Conservation (phyloP, 805 yeast genomes). For the Metschnikowia kunwiensis region DNA sequence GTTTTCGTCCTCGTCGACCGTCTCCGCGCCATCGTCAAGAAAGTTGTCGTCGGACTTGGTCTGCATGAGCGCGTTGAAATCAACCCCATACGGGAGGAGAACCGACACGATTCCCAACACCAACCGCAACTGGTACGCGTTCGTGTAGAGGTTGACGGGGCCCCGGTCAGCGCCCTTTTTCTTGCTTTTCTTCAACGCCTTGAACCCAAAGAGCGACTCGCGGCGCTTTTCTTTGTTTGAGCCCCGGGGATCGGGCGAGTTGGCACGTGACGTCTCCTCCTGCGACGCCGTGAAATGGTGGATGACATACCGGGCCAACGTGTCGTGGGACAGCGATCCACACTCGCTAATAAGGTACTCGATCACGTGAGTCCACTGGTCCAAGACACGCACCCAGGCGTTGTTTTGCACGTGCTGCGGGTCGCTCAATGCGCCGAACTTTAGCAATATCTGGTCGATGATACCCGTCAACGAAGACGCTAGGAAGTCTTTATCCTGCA, state of each 20-base stretch:
- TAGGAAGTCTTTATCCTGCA: constrained; percentile 37
- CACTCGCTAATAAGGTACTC: constrained; percentile 34
- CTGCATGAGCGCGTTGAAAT: constrained; percentile 26
- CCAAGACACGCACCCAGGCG: constrained; percentile 29
- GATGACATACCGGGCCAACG: constrained; percentile 30
- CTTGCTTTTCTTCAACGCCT: constrained; percentile 18
- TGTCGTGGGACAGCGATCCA: constrained; percentile 38
- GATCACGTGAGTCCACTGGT: constrained; percentile 29
- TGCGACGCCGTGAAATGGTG: constrained; percentile 24
- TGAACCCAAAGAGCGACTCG: constrained; percentile 28
- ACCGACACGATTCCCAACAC: constrained; percentile 29
- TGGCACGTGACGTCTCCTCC: constrained; percentile 4
- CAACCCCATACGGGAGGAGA: constrained; percentile 36
- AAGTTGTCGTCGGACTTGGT: constrained; percentile 8
- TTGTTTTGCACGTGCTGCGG: constrained; percentile 30
- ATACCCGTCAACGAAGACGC: constrained; percentile 26
- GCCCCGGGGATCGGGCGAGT: constrained; percentile 2
- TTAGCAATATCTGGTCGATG: constrained; percentile 29
- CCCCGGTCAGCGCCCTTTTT: constrained; percentile 18
- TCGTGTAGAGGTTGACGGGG: constrained; percentile 28
- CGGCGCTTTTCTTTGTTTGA: constrained; percentile 19
- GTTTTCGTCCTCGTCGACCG: constrained; percentile 22
- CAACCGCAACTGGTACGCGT: constrained; percentile 34
- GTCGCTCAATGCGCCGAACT: constrained; percentile 26
- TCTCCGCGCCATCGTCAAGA: constrained; percentile 9